Conservation (phyloP, 331 rosid genomes). For the Saraca asoca region DNA sequence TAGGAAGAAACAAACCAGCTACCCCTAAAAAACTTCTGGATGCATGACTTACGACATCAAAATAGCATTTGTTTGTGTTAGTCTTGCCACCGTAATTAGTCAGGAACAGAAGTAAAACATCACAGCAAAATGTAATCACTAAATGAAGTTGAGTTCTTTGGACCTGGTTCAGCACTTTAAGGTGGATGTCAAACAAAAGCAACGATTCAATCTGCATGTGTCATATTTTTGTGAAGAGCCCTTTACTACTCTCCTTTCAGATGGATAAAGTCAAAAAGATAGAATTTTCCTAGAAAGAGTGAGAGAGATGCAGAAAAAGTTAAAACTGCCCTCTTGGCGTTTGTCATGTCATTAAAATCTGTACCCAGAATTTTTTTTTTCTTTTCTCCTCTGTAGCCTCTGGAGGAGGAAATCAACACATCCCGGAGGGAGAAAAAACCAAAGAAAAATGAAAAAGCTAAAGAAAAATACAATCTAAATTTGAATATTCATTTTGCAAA, state of each 20-base stretch:
- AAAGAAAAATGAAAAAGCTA: neutral
- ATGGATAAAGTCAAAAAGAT: slow-evolving; percentile 16
- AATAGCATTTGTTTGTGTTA: no score
- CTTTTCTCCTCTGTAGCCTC: neutral
- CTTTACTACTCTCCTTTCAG: neutral
- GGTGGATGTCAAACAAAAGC: neutral
- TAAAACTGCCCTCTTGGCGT: neutral
- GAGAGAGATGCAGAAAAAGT: neutral
- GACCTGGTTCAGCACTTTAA: neutral
- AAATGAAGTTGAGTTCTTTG: no score
- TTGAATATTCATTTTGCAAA: no score
- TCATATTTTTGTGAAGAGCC: no score
- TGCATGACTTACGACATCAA: no score
- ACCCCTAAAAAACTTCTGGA: no score
- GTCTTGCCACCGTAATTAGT: no score
- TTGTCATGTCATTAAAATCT: neutral
- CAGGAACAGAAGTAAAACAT: no score
- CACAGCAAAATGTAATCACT: no score
- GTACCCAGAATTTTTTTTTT: neutral
- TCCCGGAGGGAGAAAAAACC: neutral
- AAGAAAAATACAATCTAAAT: neutral
- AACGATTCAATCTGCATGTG: no score
- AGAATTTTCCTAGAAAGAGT: slow-evolving; percentile 6
- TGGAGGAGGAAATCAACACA: no score
- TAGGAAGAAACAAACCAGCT: no score